Percentiles rank a stretch among this genome's conserved stretches.
phyloP scores from a whole-genome alignment of 768 basidiomycete genomes.

The Podaxis sp. region DNA sequence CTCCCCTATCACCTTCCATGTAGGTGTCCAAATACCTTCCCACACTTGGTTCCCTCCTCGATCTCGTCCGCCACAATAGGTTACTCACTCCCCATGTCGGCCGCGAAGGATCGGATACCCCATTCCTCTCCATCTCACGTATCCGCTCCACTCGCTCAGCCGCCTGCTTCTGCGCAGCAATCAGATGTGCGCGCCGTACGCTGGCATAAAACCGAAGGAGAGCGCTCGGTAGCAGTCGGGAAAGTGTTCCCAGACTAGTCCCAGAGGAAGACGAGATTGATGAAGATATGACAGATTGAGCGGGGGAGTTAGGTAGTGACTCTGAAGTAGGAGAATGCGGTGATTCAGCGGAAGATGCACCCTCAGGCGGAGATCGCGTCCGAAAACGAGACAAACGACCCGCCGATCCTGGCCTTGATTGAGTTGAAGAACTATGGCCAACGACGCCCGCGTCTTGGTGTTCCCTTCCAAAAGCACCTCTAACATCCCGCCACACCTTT shows the following conservation, averaged over 20 bases:
- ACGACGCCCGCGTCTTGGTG: not conserved
- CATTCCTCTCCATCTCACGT: slow-evolving; percentile 50
- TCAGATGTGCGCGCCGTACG: slow-evolving; percentile 65
- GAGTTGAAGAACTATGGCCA: slow-evolving; percentile 4
- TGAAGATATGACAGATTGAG: slow-evolving; percentile 7
- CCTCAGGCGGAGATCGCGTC: slow-evolving; percentile 4
- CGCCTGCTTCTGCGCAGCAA: slow-evolving; percentile 68
- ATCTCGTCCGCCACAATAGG: slow-evolving; percentile 13
- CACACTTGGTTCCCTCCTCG: slow-evolving; percentile 14
- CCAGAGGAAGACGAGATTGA: slow-evolving; percentile 13
- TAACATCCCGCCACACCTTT: slow-evolving; percentile 54
- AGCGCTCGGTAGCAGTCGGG: slow-evolving; percentile 33
- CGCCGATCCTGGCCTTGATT: not conserved
- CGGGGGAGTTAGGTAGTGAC: slow-evolving; percentile 2
- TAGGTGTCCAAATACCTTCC: not conserved
- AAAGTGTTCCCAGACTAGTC: slow-evolving; percentile 24
- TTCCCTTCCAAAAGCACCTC: slow-evolving; percentile 39
- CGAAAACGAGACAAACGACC: slow-evolving; percentile 2
- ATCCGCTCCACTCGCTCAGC: slow-evolving; percentile 63
- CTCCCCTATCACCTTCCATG: slow-evolving; percentile 19
- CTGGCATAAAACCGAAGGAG: slow-evolving; percentile 53
- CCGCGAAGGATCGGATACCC: slow-evolving; percentile 9
- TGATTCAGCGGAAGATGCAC: not conserved
- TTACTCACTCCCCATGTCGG: slow-evolving; percentile 12
- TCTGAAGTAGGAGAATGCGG: not conserved